Conservation (phyloP, 1,284 basidiomycete genomes). For the Sphagnurus paluster region DNA sequence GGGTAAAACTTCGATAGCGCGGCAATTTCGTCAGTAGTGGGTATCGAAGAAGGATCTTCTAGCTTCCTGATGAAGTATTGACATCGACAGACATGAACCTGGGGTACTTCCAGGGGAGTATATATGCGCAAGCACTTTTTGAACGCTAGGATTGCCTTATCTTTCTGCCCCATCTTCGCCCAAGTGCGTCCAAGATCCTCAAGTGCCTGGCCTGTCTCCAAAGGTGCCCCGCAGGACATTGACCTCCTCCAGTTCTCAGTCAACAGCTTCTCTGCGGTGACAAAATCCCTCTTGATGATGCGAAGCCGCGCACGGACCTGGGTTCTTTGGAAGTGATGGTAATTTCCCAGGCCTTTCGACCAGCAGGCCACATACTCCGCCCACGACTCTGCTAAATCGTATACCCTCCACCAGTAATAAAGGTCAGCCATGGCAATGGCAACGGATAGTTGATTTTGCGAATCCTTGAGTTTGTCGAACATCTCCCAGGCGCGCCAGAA, state of each 20-base stretch:
- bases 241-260: background rate
- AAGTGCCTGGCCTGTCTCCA: background rate
- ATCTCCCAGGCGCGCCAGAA: conserved; percentile 1
- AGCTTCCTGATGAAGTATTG: background rate
- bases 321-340: background rate
- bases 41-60: background rate
- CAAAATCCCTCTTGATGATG: conserved; percentile 1
- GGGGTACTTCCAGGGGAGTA: background rate
- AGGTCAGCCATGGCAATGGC: background rate
- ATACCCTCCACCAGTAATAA: conserved; percentile 1
- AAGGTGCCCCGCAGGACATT: background rate
- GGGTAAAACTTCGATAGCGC: background rate
- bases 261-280: background rate
- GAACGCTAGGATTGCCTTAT: conserved; percentile 5
- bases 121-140: conserved; percentile 1
- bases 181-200: conserved; percentile 6
- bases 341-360: background rate
- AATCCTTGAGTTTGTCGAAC: background rate
- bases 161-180: background rate
- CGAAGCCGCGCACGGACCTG: background rate
- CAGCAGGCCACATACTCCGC: background rate
- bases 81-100: background rate
- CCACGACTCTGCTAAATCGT: conserved; percentile 1
- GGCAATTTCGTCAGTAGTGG: background rate
- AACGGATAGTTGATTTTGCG: background rate